Evolutionary conservation across 1,284 basidiomycete genomes (phyloP), one percentile per base, ranked within the genome.

Genomic region (Ustilago esculenta): DNA sequence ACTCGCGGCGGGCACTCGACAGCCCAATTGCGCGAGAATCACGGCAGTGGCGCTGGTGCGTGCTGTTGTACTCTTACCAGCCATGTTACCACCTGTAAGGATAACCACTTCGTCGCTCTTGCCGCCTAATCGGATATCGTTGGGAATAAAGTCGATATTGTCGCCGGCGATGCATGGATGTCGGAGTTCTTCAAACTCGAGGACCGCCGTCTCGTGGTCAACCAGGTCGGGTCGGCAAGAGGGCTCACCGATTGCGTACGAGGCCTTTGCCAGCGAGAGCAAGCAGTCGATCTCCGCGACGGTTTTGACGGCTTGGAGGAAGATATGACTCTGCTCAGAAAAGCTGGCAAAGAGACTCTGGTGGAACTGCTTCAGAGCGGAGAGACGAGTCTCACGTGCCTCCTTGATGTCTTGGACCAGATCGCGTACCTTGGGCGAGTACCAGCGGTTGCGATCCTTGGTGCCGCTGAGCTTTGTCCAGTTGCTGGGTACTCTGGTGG

Each of bases 21-120:
- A 98, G n/a, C 96, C 96, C 17, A 98, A 85, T 81, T 98, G 95
- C 8, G 94, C 94, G 89, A 97, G 91, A 73, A 98, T 97, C 59
- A 96, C 89, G 25, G 91, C 94, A 0, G 90, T 88, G 5, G 93
- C 94, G n/a, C 94, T 96, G 91, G 97, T 98, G 45, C 96, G 89
- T 87, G 97, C 91, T 7, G 85, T 79, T 0, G 83, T 84, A 54
- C 81, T 82, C 63, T 84, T 83, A 46, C 83, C 82, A 7, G 83
- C 83, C 92, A 92, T 92, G 79, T 94, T 98, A 15, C 95, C 94
- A 86, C 94, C 95, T 14, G 96, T 99, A 49, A 98, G 84, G 57
- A 98, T 84, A 6, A 91, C 90, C 73, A 96, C 90, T 72, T 92
- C 89, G 27, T 90, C 89, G 2, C 86, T 86, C 45, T 87, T 86